Base-by-base conservation (phyloP, 371 early-diverging fungal genomes). In the Mortierella polycephala region DNA sequence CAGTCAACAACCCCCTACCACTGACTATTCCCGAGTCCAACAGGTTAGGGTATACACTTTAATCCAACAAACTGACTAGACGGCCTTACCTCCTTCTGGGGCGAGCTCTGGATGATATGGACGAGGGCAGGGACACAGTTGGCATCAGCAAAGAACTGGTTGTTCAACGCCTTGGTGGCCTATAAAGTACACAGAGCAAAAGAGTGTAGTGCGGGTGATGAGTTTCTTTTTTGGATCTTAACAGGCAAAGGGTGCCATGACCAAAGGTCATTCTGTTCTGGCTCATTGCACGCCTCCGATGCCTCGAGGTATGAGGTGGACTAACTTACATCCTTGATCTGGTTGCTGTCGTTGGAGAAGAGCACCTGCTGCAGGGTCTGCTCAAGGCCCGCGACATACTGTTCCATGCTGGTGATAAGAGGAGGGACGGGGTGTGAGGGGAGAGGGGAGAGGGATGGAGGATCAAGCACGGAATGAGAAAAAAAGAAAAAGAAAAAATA, bases 111-210 rank as follows among this genome's bases (percentile, higher is more conserved):
- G 64, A 91, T 83, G 56, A 94, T 89, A 56, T 91, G 84, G 42
- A 89, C 83, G 55, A 93, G 84, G 46, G 91, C 93, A 57, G 94
- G 92, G n/a, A 94, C 85, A 69, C 94, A 93, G 30, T 84, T 80
- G 41, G 88, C 65, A 12, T 80, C 83, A 40, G 77, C 83, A 76
- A 89, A 94, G 71, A 83, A 93, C 75, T 93, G 86, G 50, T 86
- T 87, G 83, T 86, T 90, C 54, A 92, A 82, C 39, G 89, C 84
- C 64, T 84, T 84, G 16, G 93, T 93, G 51, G 86, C 86, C 89
- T 89, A 68, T 39, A 30, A 30, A 30, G 4, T 30, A 30, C 30
- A 30, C 1, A 4, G 30, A 30, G 30, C 30, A 30, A 30, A 30
- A 30, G 30, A 30, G n/a, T 4, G 30, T 30, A 30, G 30, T 30